phyloP scores from a whole-genome alignment of 768 basidiomycete species.

The Boletus bicolor region DNA sequence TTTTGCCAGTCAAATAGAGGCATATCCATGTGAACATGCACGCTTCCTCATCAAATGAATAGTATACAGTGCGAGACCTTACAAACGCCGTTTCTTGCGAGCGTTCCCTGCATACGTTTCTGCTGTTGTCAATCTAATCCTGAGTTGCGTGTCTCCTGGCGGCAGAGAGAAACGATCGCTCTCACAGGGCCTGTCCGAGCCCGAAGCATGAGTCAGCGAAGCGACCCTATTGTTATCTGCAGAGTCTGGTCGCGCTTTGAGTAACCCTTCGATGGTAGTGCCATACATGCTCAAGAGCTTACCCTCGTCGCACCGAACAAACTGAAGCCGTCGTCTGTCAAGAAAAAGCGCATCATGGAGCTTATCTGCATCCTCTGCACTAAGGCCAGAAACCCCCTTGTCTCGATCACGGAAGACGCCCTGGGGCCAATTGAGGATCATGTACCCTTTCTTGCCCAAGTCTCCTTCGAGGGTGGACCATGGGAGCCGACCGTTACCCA shows the following conservation, averaged over 20 bases:
- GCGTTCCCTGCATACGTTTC: not conserved
- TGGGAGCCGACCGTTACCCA: conserved; percentile 1
- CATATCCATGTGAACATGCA: too few species aligned
- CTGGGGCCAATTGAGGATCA: conserved; percentile 6
- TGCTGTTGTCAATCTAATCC: conserved; percentile 2
- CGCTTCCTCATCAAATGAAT: too few species aligned
- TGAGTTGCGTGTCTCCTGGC: not conserved
- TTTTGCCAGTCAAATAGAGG: too few species aligned
- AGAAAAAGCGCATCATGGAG: conserved; percentile 8
- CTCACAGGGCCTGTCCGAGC: not conserved
- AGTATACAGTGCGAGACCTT: not conserved
- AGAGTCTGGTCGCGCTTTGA: not conserved
- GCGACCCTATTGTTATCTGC: not conserved
- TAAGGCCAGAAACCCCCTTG: not conserved
- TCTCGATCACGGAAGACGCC: not conserved
- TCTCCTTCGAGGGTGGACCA: conserved; percentile 14
- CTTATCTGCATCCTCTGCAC: conserved; percentile 5
- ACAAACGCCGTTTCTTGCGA: not conserved
- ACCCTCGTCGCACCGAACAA: not conserved
- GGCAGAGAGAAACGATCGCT: not conserved
- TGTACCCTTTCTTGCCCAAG: conserved; percentile 1
- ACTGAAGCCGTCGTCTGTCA: not conserved
- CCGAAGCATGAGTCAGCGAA: too few species aligned
- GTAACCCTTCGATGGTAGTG: not conserved
- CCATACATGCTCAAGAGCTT: not conserved